Evolutionary conservation across 805 yeast species (phyloP).

Genomic region (Hanseniaspora thailandica): DNA sequence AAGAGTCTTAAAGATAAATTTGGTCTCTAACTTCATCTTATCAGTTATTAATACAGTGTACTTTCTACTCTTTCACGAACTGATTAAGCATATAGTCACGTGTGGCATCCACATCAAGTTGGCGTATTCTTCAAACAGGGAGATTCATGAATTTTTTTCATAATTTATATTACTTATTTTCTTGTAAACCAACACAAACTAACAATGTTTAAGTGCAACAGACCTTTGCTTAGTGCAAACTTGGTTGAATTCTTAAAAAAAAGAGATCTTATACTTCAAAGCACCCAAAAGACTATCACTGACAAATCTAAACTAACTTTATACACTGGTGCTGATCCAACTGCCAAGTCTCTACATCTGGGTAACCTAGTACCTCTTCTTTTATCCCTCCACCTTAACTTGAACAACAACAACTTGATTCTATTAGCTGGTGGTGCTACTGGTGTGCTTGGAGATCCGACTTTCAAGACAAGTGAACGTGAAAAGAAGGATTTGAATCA

Average conservation of each 20-base stretch:
- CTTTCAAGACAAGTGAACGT: constrained; percentile 77
- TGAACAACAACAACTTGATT: constrained; percentile 75
- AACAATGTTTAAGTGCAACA: neutral
- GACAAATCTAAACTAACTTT: constrained; percentile 30
- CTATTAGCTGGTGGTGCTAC: constrained; percentile 92
- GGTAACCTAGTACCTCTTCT: constrained; percentile 85
- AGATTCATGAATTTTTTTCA: too few relatives aligned
- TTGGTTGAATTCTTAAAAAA: constrained; percentile 3
- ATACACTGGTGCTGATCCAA: constrained; percentile 95
- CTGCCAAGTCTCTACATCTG: constrained; percentile 77
- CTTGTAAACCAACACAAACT: neutral
- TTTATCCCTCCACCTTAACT: constrained; percentile 68
- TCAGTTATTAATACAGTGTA: too few relatives aligned
- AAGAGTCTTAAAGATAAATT: too few relatives aligned
- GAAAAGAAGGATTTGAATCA: constrained; percentile 40
- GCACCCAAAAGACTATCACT: constrained; percentile 20
- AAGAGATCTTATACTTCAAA: neutral
- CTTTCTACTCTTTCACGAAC: too few relatives aligned
- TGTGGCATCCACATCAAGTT: too few relatives aligned
- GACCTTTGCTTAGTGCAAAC: neutral
- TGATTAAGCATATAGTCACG: too few relatives aligned
- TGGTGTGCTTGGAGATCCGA: constrained; percentile 92
- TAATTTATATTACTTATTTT: too few relatives aligned
- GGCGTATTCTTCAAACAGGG: too few relatives aligned
- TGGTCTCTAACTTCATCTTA: too few relatives aligned